These are phyloP conservation scores for Mycena vitilis DNA, from an alignment of 768 basidiomycete species.

Conservation along the genomic window DNA sequence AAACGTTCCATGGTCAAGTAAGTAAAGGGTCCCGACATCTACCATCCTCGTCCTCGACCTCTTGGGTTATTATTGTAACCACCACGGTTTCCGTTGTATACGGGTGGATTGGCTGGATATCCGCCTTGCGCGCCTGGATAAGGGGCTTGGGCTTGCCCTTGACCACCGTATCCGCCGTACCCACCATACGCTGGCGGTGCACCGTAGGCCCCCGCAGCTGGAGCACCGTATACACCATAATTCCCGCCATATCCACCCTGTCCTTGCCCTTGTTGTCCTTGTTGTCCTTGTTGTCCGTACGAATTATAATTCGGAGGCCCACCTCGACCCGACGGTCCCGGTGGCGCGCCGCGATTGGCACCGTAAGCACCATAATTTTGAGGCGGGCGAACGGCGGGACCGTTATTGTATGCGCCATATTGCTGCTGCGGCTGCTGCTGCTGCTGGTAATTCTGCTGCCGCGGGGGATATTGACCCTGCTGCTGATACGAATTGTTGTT, in stretches of 20 bases:
- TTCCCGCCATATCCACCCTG: slow-evolving; percentile 48
- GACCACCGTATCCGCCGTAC: slow-evolving; percentile 50
- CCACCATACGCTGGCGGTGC: slow-evolving; percentile 46
- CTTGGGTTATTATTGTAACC: slow-evolving; percentile 28
- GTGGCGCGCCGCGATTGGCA: slow-evolving; percentile 39
- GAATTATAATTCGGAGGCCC: slow-evolving; percentile 38
- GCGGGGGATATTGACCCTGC: slow-evolving; percentile 44
- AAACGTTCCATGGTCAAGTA: background rate
- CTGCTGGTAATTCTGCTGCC: slow-evolving; percentile 42
- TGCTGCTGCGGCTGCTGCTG: slow-evolving; percentile 45
- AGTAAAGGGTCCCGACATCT: background rate
- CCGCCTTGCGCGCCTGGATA: slow-evolving; percentile 37
- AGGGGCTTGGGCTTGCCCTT: slow-evolving; percentile 49
- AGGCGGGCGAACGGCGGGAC: slow-evolving; percentile 30
- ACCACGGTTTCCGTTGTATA: slow-evolving; percentile 27
- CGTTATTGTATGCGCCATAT: slow-evolving; percentile 47
- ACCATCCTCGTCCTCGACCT: slow-evolving; percentile 36
- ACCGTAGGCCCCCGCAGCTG: slow-evolving; percentile 42
- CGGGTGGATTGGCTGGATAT: slow-evolving; percentile 17
- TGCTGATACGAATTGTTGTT: slow-evolving; percentile 46
- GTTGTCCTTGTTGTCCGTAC: slow-evolving; percentile 28
- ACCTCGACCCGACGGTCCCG: slow-evolving; percentile 33
- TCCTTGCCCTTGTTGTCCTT: slow-evolving; percentile 28
- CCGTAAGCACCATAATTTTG: slow-evolving; percentile 46
- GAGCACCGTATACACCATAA: slow-evolving; percentile 48